A percentile compares a stretch with the other conserved stretches of the same genome.
phyloP scores from a whole-genome alignment of 176 grass and related monocot genomes.

The Bolboschoenus planiculmis region DNA sequence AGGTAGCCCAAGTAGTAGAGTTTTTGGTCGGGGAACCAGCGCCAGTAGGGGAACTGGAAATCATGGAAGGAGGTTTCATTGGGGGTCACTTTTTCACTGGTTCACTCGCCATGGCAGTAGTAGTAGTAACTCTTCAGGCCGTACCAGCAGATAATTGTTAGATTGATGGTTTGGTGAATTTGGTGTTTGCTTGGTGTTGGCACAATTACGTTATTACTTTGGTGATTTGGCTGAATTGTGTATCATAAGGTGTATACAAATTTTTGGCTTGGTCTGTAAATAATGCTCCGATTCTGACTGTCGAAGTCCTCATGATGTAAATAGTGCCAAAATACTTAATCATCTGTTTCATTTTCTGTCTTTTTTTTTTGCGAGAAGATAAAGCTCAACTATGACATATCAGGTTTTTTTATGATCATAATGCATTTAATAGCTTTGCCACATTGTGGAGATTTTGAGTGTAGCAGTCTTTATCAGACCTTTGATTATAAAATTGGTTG shows the following conservation, averaged over 20 bases:
- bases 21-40: conserved; percentile 3
- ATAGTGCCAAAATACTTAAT: not conserved
- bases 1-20: conserved; percentile 11
- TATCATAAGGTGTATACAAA: conserved; percentile 4
- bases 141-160: not conserved
- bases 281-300: not conserved
- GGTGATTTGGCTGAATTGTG: not conserved
- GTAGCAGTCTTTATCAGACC: too few species aligned
- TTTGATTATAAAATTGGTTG: not conserved
- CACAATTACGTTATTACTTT: not conserved
- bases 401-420: not conserved
- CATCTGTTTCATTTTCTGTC: not conserved
- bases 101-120: not conserved
- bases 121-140: not conserved
- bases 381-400: not conserved
- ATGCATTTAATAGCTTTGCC: not conserved
- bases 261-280: not conserved
- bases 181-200: not conserved
- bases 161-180: not conserved
- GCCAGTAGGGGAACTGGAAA: not conserved
- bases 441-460: not conserved
- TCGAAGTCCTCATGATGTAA: not conserved
- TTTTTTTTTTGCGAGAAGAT: not conserved
- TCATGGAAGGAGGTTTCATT: not conserved
- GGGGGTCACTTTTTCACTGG: conserved; percentile 1